Evolutionary conservation across 1,284 basidiomycete species (phyloP), one percentile per base, ranked within the genome.

Genomic region (Trametes pubescens): DNA sequence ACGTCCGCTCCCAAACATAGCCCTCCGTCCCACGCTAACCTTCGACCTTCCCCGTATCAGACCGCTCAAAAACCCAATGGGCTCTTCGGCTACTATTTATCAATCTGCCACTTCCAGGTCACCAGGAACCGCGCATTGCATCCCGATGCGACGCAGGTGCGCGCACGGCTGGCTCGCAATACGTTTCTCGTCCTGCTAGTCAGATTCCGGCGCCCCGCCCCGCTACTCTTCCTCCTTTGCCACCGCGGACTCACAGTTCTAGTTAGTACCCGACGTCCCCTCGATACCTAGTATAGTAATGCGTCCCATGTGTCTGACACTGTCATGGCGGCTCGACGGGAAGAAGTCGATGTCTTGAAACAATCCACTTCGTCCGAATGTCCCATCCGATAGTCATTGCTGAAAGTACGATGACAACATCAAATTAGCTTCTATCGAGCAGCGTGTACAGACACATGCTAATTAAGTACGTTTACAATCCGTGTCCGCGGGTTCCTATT

Each of bases 131-230:
- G 52, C 61, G 65, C 65, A 68, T 64, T 62, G 59, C 66, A 61
- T 59, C 53, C 62, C 64, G 64, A 64, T 61, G 69, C 66, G 69
- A 59, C 62, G 66, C 69, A 61, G 64, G 62, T 62, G 65, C 69
- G 65, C 66, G 69, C 68, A 67, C 67, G 69, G 69, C 69, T 67
- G 69, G 69, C 67, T 67, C 55, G 66, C 66, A 64, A 54, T 52
- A 52, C 51, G 53, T 64, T 49, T 56, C 51, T 56, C 51, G 57
- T 59, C 63, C 65, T 70, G 69, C 67, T 61, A 70, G 69, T 62
- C 69, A 70, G 69, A 67, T 54, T 56, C 61, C 59, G 49, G 51
- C 47, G 51, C 56, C 40, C 18, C 40, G 18, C 16, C 18, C 14
- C 29, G 29, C 29, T 32, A 8, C 29, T 32, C 64, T 55, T n/a